These are phyloP conservation scores for Nidula niveotomentosa DNA, from an alignment of 1,284 basidiomycete genomes.

Conservation along the genomic window DNA sequence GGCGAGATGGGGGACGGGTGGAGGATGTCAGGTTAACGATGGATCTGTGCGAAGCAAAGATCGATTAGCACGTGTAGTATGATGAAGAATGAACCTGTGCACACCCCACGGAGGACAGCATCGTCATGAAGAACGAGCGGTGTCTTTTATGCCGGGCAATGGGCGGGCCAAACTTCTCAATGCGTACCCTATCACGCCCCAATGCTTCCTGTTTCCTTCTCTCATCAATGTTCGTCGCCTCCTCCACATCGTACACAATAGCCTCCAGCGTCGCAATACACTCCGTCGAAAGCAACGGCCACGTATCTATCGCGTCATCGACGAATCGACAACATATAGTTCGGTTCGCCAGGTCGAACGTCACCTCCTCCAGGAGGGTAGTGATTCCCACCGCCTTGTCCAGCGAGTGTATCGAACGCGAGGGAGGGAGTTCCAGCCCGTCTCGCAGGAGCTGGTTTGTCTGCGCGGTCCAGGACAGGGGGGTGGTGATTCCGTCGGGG, in stretches of 20 bases:
- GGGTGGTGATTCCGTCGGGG: constrained; percentile 44
- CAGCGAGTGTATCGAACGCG: constrained; percentile 51
- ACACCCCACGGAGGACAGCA: constrained; percentile 51
- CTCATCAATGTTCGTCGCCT: constrained; percentile 38
- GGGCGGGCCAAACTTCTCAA: too few species aligned
- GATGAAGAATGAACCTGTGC: constrained; percentile 15
- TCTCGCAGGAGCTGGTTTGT: constrained; percentile 49
- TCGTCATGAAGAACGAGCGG: constrained; percentile 62
- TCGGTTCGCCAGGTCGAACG: constrained; percentile 51
- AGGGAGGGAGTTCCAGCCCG: constrained; percentile 53
- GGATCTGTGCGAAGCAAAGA: constrained; percentile 11
- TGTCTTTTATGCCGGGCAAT: constrained; percentile 43
- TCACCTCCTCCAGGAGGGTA: constrained; percentile 54
- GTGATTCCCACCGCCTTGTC: constrained; percentile 64
- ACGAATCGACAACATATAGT: constrained; percentile 53
- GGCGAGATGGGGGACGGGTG: constrained; percentile 20
- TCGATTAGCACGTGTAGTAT: constrained; percentile 1
- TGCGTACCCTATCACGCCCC: constrained; percentile 16
- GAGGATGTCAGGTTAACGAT: constrained; percentile 30
- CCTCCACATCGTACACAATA: constrained; percentile 55
- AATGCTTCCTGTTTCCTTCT: constrained; percentile 22
- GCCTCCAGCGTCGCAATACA: constrained; percentile 44
- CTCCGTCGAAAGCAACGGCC: constrained; percentile 33
- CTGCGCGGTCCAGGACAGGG: constrained; percentile 57
- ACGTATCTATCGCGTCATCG: constrained; percentile 51